Evolutionary conservation across 257 asterid genomes (phyloP).

Genomic region (Solanum arcanum): DNA sequence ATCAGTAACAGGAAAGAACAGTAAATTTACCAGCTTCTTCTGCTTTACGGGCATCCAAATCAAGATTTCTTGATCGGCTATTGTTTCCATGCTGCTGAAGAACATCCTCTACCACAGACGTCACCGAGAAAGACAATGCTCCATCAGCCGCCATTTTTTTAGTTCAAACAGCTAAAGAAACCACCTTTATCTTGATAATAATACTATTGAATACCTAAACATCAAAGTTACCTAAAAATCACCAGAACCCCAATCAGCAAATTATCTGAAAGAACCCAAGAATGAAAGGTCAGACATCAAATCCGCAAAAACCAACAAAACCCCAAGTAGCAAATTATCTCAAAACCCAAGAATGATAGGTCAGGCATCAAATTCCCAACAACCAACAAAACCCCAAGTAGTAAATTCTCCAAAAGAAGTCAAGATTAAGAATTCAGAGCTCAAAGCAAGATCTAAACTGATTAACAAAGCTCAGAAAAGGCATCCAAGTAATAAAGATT

Average conservation of each 20-base stretch:
- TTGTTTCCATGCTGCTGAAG: conserved; percentile 73
- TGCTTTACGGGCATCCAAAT: conserved; percentile 90
- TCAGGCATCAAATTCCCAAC: neutral
- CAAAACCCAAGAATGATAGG: neutral
- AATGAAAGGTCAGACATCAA: neutral
- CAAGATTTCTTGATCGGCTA: conserved; percentile 51
- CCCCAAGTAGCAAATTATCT: neutral
- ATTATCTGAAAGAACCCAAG: neutral
- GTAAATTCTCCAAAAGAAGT: neutral
- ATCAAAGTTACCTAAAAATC: conserved; percentile 4
- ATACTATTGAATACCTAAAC: conserved; percentile 5
- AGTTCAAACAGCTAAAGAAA: neutral
- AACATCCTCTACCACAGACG: conserved; percentile 90
- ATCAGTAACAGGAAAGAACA: neutral
- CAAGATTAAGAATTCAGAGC: neutral
- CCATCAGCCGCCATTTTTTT: conserved; percentile 41
- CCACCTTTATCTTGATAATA: neutral
- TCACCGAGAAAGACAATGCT: conserved; percentile 62
- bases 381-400: neutral
- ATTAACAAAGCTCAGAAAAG: neutral
- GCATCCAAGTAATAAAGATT: neutral
- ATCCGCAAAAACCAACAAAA: neutral
- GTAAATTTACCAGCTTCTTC: conserved; percentile 71
- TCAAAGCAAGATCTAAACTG: neutral
- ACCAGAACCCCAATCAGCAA: neutral